Conservation (phyloP, 1,284 basidiomycete species). For the Earliella scabrosa region DNA sequence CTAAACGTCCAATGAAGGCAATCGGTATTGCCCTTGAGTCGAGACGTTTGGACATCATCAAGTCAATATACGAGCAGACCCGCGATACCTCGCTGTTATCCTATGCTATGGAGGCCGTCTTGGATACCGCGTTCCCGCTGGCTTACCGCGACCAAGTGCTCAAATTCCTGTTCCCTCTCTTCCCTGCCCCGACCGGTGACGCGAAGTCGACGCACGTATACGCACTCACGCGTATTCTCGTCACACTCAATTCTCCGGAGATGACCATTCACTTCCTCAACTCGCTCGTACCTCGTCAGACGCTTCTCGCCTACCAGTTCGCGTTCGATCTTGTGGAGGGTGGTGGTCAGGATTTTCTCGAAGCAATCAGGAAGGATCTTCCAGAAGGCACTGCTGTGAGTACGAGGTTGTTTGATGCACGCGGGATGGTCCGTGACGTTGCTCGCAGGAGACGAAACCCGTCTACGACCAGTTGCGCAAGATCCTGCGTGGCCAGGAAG, state of each 20-base stretch:
- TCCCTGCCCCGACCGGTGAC: slow-evolving; percentile 69
- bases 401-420: slow-evolving; percentile 20
- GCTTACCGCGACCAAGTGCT: slow-evolving; percentile 85
- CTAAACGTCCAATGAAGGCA: slow-evolving; percentile 56
- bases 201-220: slow-evolving; percentile 77
- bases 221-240: slow-evolving; percentile 84
- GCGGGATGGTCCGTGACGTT: too few relatives aligned
- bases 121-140: slow-evolving; percentile 82
- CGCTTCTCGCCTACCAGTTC: slow-evolving; percentile 88
- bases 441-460: slow-evolving; percentile 56
- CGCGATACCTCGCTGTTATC: slow-evolving; percentile 79
- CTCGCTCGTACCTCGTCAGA: slow-evolving; percentile 72
- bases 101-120: slow-evolving; percentile 89
- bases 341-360: slow-evolving; percentile 90
- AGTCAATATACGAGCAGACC: slow-evolving; percentile 73
- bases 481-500: slow-evolving; percentile 88
- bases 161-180: slow-evolving; percentile 84
- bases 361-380: slow-evolving; percentile 66
- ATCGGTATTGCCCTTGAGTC: slow-evolving; percentile 94
- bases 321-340: slow-evolving; percentile 94
- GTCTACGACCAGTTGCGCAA: slow-evolving; percentile 75
- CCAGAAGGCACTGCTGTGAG: slow-evolving; percentile 69
- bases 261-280: slow-evolving; percentile 75
- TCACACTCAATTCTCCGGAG: slow-evolving; percentile 81
- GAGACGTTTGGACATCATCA: slow-evolving; percentile 83